These are phyloP conservation scores for Cyberlindnera subsufficiens DNA, from an alignment of 805 yeast species.

Conservation along the genomic window DNA sequence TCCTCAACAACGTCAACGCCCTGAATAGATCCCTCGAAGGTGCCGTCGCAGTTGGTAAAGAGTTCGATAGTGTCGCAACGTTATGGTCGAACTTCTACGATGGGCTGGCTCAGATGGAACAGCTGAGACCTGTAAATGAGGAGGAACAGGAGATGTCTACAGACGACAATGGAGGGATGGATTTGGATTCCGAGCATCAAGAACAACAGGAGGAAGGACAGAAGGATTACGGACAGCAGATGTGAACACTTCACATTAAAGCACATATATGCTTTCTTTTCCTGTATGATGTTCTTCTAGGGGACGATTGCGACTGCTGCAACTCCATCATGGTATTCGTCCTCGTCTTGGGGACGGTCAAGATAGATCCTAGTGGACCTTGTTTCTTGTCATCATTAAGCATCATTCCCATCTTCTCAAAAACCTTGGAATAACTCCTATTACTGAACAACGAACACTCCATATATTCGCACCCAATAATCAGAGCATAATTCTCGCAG, in stretches of 20 bases:
- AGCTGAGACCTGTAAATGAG: constrained; percentile 11
- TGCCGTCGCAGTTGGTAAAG: constrained; percentile 68
- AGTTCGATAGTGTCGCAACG: constrained; percentile 64
- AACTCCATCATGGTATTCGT: not conserved
- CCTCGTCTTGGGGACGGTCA: not conserved
- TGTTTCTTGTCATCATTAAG: constrained; percentile 2
- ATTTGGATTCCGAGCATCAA: not conserved
- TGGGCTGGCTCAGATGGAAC: constrained; percentile 32
- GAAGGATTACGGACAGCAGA: not conserved
- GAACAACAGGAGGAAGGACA: not conserved
- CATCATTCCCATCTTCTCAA: constrained; percentile 15
- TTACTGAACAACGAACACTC: constrained; percentile 27
- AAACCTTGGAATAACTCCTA: constrained; percentile 12
- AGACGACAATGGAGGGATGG: not conserved
- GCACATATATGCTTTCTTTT: constrained; percentile 1
- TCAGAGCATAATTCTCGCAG: constrained; percentile 26
- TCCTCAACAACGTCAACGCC: constrained; percentile 55
- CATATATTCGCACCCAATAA: constrained; percentile 28
- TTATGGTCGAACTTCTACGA: constrained; percentile 68
- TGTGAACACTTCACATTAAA: not conserved
- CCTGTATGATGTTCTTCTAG: constrained; percentile 2
- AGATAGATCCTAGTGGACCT: not conserved
- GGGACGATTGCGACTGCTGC: not conserved
- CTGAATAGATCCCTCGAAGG: constrained; percentile 64
- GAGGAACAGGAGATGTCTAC: constrained; percentile 1